Evolutionary conservation across 768 basidiomycete species (phyloP), one percentile per base, ranked within the genome.

Genomic region (Gelatoporia subvermispora): DNA sequence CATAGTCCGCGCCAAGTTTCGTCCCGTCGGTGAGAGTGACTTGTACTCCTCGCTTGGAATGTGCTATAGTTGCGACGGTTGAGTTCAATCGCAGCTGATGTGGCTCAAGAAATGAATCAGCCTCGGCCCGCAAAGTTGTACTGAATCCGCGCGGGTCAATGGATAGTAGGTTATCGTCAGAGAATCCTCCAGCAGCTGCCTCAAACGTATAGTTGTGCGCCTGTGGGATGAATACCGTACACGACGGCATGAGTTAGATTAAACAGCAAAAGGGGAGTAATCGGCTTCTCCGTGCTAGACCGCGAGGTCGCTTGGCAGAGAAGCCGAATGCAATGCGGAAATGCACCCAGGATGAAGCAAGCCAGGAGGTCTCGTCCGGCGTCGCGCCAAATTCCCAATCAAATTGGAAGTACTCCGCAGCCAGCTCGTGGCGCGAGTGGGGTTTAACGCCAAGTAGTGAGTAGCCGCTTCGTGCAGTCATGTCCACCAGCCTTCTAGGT

Each of bases 141-240:
- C 73, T 78, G 70, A 81, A 85, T 2, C 84, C 84, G 18, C 81
- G 74, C 51, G 74, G 80, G 55, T 86, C 84, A 41, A 80, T 71
- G 11, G 69, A 73, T 55, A 86, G 65, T 25, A 67, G 60, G 51
- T 83, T 81, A 18, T 68, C 68, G 22, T 71, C 69, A 1, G 82
- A 79, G 58, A 81, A 85, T 1, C 81, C 82, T 25, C 80, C 81
- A 55, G 69, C 67, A 55, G 70, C 69, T 0, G 68, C 59, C 37
- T 74, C 66, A 56, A 70, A 74, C 15, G 85, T 85, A 54, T 76
- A 80, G 58, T 85, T 85, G 56, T 83, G 80, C 43, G 75, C 77
- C 81, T 82, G 7, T 16, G 38, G 13, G 38, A 42, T n/a, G 45
- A 8, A 21, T 5, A n/a, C 36, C 37, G 58, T 59, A 47, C 55